phyloP scores from a whole-genome alignment of 306 rosid genomes.

The Dalbergia cultrata region DNA sequence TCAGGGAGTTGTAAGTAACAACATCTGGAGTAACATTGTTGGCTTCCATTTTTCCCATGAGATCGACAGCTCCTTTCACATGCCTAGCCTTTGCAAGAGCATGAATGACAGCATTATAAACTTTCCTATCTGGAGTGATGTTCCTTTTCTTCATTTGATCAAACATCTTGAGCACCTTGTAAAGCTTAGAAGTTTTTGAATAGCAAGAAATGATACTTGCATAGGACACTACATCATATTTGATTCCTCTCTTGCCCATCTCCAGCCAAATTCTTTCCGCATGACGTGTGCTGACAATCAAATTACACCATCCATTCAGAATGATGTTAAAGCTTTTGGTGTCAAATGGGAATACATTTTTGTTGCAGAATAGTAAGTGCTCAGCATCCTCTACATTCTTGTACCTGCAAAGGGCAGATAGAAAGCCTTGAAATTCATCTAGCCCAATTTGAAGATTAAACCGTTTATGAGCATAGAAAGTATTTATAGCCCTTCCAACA shows the following conservation, averaged over 20 bases:
- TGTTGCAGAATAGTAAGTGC: slow-evolving; percentile 72
- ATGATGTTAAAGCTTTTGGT: slow-evolving; percentile 88
- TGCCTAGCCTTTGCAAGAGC: slow-evolving; percentile 78
- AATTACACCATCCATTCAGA: slow-evolving; percentile 91
- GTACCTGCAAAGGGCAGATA: slow-evolving; percentile 89
- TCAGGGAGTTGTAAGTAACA: slow-evolving; percentile 81
- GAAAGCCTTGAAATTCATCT: slow-evolving; percentile 79
- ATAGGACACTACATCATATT: slow-evolving; percentile 77
- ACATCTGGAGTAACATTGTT: slow-evolving; percentile 66
- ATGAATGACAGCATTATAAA: slow-evolving; percentile 76
- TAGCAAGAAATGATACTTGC: slow-evolving; percentile 85
- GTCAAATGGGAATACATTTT: slow-evolving; percentile 64
- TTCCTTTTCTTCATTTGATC: slow-evolving; percentile 67
- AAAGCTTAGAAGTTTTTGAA: slow-evolving; percentile 70
- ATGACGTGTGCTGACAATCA: slow-evolving; percentile 67
- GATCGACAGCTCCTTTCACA: slow-evolving; percentile 68
- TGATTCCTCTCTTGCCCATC: slow-evolving; percentile 73
- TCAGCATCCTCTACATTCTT: slow-evolving; percentile 87
- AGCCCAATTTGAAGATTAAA: slow-evolving; percentile 68
- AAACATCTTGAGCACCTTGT: slow-evolving; percentile 71
- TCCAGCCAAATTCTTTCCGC: slow-evolving; percentile 85
- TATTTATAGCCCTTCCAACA: slow-evolving; percentile 77
- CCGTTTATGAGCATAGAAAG: slow-evolving; percentile 71
- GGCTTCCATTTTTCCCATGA: slow-evolving; percentile 72
- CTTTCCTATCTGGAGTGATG: slow-evolving; percentile 76